Base-by-base conservation (phyloP, 495 filamentous ascomycete genomes). In the Jackrogersella minutella region DNA sequence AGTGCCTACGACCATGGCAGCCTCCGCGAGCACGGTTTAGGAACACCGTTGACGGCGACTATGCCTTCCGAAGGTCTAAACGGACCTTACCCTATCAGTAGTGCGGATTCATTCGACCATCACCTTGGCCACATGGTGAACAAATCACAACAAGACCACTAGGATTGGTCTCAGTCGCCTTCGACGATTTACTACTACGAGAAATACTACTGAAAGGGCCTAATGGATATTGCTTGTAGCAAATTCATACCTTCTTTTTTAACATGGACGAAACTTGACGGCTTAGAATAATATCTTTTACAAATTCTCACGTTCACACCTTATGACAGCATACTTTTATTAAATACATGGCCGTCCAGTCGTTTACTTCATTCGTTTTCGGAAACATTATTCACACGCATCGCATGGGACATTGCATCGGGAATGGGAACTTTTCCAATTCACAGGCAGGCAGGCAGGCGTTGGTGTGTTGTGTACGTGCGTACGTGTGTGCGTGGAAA, bases 1-100 rank as follows among this genome's bases (percentile, higher is more conserved):
- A 74, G 64, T 51, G 70, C 72, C 22, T 74, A 70, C 57, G 72
- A 74, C 19, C 70, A 74, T 34, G 71, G 70, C 30, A 74, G 68
- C 21, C 54, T 74, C 9, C 64, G 69, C 16, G 71, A 74, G 24
- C 71, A 74, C 24, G 69, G 71, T 10, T 54, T 74, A 36, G 69
- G 61, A 11, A 74, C 71, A 14, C 69, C 71, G 5, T 36, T 74
- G 8, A 72, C 71, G 16, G 71, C 64, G 22, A 72, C 64, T 4
- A 74, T 74, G 71, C 69, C 71, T 33, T 71, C 71, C 19, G 71
- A 74, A 14, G 58, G 62, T 21, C 7, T 74, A 31, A 74, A 72
- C 30, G 71, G 65, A 24, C 64, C 68, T 33, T 74, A 74, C 46
- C 52, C 56, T 36, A 62, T 65, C 41, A 52, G 57, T 9, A 34